Conservation (phyloP, 352 stramenopile species). For the Globisporangium barbulae region DNA sequence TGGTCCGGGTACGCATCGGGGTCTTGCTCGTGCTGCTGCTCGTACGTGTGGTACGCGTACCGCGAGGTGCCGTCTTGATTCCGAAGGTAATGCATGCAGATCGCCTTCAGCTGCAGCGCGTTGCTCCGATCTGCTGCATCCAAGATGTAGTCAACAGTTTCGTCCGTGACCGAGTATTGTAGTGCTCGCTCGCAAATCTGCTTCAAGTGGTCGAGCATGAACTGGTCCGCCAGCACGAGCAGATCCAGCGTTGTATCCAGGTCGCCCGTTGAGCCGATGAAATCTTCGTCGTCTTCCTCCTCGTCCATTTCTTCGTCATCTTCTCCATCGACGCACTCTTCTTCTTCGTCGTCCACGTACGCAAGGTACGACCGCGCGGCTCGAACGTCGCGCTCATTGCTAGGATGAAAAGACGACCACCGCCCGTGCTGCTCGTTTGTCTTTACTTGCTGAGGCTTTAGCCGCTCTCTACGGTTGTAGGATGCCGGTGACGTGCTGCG, state of each 20-base stretch:
- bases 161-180: slow-evolving; percentile 71
- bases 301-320: slow-evolving; percentile 1
- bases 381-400: slow-evolving; percentile 12
- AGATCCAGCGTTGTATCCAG: slow-evolving; percentile 85
- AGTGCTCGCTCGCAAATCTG: slow-evolving; percentile 91
- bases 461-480: not conserved
- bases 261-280: slow-evolving; percentile 31
- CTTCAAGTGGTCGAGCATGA: slow-evolving; percentile 97
- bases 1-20: slow-evolving; percentile 4
- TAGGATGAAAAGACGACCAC: slow-evolving; percentile 20
- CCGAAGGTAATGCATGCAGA: slow-evolving; percentile 91
- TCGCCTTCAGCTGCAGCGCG: slow-evolving; percentile 84
- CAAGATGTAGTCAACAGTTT: slow-evolving; percentile 87
- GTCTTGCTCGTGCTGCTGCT: slow-evolving; percentile 15
- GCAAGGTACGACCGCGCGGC: slow-evolving; percentile 7
- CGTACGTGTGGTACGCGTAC: slow-evolving; percentile 10
- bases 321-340: not conserved
- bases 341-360: slow-evolving; percentile 20
- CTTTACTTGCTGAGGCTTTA: not conserved
- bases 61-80: slow-evolving; percentile 47
- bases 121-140: slow-evolving; percentile 91
- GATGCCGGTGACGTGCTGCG: not conserved
- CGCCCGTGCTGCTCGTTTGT: slow-evolving; percentile 16
- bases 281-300: slow-evolving; percentile 10
- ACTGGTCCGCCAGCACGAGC: slow-evolving; percentile 92